phyloP scores from a whole-genome alignment of 345 rosid genomes.

The Acer yangbiense region DNA sequence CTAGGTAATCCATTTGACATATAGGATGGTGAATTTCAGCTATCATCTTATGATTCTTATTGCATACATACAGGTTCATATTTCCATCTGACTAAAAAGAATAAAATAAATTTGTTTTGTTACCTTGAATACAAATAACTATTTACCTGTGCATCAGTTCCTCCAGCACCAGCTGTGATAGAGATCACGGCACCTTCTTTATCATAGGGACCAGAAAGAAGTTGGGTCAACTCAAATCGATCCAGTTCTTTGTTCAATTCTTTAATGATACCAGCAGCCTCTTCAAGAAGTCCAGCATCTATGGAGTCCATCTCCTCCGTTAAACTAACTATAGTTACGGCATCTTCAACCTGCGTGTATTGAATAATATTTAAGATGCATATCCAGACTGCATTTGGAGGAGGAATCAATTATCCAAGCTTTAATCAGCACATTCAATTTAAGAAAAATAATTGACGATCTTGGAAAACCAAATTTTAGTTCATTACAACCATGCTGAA shows the following conservation, averaged over 20 bases:
- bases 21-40: not conserved
- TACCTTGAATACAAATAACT: slow-evolving; percentile 1
- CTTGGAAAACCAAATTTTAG: not conserved
- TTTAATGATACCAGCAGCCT: slow-evolving; percentile 67
- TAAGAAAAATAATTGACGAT: not conserved
- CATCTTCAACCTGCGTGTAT: slow-evolving; percentile 81
- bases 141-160: slow-evolving; percentile 96
- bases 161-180: slow-evolving; percentile 97
- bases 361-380: slow-evolving; percentile 2
- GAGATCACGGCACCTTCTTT: slow-evolving; percentile 87
- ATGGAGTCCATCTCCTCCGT: slow-evolving; percentile 94
- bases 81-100: slow-evolving; percentile 5
- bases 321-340: slow-evolving; percentile 73
- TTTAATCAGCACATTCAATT: not conserved
- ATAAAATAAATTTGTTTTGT: not conserved
- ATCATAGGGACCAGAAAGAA: slow-evolving; percentile 91
- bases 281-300: slow-evolving; percentile 84
- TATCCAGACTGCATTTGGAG: slow-evolving; percentile 8
- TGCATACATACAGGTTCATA: not conserved
- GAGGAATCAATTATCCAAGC: slow-evolving; percentile 3
- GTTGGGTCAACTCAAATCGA: slow-evolving; percentile 81
- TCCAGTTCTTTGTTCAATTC: slow-evolving; percentile 71
- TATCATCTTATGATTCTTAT: not conserved
- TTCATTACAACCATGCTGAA: not conserved
- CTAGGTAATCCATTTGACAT: not conserved